These are phyloP conservation scores for Jacaranda copaia DNA, from an alignment of 257 asterid species.

Conservation along the genomic window DNA sequence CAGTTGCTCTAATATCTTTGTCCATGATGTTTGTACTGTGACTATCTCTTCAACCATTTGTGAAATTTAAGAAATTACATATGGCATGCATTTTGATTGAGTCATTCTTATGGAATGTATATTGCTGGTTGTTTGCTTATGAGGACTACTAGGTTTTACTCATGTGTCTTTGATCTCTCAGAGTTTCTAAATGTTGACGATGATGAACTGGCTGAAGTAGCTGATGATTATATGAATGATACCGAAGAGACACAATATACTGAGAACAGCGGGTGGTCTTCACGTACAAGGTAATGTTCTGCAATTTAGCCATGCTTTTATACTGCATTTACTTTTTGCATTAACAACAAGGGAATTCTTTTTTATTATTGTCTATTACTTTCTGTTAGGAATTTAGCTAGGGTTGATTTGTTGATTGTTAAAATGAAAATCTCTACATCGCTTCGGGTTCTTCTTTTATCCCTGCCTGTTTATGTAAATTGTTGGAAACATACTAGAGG, in stretches of 20 bases:
- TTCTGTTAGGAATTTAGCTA: not conserved
- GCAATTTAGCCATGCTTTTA: constrained; percentile 4
- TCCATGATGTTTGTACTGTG: no score
- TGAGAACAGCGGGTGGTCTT: constrained; percentile 88
- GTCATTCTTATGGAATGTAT: not conserved
- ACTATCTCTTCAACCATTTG: no score
- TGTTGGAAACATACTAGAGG: not conserved
- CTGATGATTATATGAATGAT: constrained; percentile 65
- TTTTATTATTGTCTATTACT: not conserved
- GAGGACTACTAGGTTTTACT: constrained; percentile 25
- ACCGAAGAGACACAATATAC: constrained; percentile 54
- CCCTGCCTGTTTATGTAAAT: constrained; percentile 1
- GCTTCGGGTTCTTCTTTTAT: not conserved
- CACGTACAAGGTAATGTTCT: constrained; percentile 78
- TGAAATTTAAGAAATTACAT: no score
- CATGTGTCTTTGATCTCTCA: constrained; percentile 44
- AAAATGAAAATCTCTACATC: not conserved
- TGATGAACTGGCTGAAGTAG: constrained; percentile 72
- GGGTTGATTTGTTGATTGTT: not conserved
- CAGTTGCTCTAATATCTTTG: no score
- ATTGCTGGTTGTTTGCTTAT: constrained; percentile 14
- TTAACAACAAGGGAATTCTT: not conserved
- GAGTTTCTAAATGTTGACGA: constrained; percentile 81
- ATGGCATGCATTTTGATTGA: no score
- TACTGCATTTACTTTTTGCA: not conserved